phyloP scores from a whole-genome alignment of 2,329 filamentous ascomycete species.

The Phyllosticta citribraziliensis region DNA sequence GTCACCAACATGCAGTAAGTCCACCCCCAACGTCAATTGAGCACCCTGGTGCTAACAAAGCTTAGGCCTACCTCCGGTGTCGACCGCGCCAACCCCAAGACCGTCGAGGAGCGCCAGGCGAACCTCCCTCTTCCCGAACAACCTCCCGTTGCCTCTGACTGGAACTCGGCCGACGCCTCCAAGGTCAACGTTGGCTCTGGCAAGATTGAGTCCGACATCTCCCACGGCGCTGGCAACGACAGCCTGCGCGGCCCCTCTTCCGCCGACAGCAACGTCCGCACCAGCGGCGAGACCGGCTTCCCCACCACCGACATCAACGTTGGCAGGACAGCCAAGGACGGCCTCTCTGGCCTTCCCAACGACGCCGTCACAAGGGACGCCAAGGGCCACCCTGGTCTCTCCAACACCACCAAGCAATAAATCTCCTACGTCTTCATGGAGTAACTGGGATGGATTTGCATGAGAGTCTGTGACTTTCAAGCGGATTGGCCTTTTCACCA shows the following conservation, averaged over 20 bases:
- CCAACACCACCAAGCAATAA: conserved; percentile 25
- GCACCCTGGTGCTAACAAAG: background rate
- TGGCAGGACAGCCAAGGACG: conserved; percentile 54
- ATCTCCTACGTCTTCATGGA: background rate
- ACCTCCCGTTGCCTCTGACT: conserved; percentile 67
- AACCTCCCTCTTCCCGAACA: conserved; percentile 74
- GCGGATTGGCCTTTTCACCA: background rate
- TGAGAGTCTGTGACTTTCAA: background rate
- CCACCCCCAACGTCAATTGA: background rate
- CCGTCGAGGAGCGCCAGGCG: conserved; percentile 59
- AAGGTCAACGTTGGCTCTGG: conserved; percentile 64
- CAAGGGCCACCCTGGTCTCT: conserved; percentile 32
- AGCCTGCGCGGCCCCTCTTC: conserved; percentile 38
- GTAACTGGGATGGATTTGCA: background rate
- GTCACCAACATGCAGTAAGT: conserved; percentile 6
- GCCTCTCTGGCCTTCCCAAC: conserved; percentile 45
- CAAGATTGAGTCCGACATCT: conserved; percentile 26
- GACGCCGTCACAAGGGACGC: conserved; percentile 47
- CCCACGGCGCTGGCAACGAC: conserved; percentile 42
- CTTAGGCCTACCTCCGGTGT: conserved; percentile 58
- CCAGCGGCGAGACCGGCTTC: conserved; percentile 43
- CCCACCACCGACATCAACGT: conserved; percentile 43
- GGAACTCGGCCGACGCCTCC: conserved; percentile 59
- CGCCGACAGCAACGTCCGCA: conserved; percentile 42
- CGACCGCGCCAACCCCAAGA: conserved; percentile 68